Evolutionary conservation across 371 early-diverging fungal genomes (phyloP).

Genomic region (Syncephalastrum racemosum): DNA sequence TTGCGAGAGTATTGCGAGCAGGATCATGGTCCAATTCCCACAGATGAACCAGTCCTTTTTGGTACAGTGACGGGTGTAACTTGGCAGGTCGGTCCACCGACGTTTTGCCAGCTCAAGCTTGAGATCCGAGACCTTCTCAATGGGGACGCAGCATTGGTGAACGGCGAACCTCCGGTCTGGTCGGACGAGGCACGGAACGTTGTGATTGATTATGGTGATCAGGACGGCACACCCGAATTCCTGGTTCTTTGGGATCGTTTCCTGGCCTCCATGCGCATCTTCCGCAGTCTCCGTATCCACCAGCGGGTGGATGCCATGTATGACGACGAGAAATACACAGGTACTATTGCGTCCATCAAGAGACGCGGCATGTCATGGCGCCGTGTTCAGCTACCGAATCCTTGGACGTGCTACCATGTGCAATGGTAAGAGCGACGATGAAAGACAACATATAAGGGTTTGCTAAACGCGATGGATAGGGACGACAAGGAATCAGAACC

Average conservation of each 20-base stretch:
- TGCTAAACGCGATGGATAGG: conserved; percentile 12
- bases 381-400: conserved; percentile 39
- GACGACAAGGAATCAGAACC: conserved; percentile 34
- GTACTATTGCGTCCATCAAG: conserved; percentile 44
- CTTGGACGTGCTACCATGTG: conserved; percentile 57
- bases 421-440: conserved; percentile 39
- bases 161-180: conserved; percentile 40
- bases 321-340: conserved; percentile 63
- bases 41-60: conserved; percentile 55
- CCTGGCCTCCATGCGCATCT: conserved; percentile 54
- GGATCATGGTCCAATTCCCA: conserved; percentile 50
- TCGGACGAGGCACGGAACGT: conserved; percentile 35
- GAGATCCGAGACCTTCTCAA: conserved; percentile 40
- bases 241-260: conserved; percentile 66
- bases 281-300: conserved; percentile 38
- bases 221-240: conserved; percentile 73
- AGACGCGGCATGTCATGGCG: conserved; percentile 34
- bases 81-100: conserved; percentile 74
- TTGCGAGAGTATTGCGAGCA: conserved; percentile 54
- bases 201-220: conserved; percentile 69
- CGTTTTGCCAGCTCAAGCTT: conserved; percentile 61
- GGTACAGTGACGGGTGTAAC: conserved; percentile 56
- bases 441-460: not conserved
- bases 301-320: conserved; percentile 66
- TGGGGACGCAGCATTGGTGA: conserved; percentile 15